Evolutionary conservation across 192 early-diverging fungal species (phyloP), one percentile per base, ranked within the genome.

Genomic region (Chytriomyces sp.): DNA sequence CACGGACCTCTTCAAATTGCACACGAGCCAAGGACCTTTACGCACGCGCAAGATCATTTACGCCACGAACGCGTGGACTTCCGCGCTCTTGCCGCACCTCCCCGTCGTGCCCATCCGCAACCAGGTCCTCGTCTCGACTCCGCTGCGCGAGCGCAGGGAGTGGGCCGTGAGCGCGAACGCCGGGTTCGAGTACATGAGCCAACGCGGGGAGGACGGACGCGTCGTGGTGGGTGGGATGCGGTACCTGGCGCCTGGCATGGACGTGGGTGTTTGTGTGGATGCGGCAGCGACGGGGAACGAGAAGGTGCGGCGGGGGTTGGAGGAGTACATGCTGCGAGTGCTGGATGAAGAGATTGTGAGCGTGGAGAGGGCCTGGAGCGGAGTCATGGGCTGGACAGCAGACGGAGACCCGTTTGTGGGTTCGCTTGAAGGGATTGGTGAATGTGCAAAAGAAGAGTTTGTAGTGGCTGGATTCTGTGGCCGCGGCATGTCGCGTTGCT

Each of bases 401-500:
- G 78, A 80, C 53, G 28, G 66, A 31, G 39, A 73, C 28, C 84
- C 84, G 39, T 73, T 75, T 52, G 81, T 85, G 1, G 80, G 80
- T 2, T 61, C 49, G 8, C 39, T 85, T 39, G 31, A 30, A 17
- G 26, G 39, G 25, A 32, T 57, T 10, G 52, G 70, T 0, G 44
- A 49, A 22, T 49, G 44, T 22, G 44, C 14, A 49, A n/a, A 14
- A n/a, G 58, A 53, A n/a, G 58, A 77, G 70, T 81, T 38, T 25
- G 66, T 79, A 14, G 39, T 49, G 26, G 78, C 75, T 5, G 84
- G 81, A 25, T 82, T 72, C 65, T 58, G 25, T 36, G 84, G 84
- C 3, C 81, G 82, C 57, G 84, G 84, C 26, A 85, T 85, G 84
- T 79, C 84, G 64, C 63, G 81, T 5, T 64, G 72, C 30, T 80